Base-by-base conservation (phyloP, 1,284 basidiomycete genomes). In the Rhodofomes roseus region DNA sequence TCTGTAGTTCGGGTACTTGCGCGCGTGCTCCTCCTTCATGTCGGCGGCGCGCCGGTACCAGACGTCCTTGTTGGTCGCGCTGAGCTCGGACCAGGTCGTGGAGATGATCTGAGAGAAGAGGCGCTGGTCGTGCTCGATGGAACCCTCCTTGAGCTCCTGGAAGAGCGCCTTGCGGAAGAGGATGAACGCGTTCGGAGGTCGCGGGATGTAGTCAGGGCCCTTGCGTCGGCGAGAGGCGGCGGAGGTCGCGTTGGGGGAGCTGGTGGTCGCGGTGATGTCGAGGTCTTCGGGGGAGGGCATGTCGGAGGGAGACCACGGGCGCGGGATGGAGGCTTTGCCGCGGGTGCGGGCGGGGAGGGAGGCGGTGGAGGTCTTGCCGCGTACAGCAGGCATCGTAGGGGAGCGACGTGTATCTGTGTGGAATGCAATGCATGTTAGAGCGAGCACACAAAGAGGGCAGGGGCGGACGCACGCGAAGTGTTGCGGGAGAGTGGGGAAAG, bases 171-270 rank as follows among this genome's bases (percentile, higher is more conserved):
- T 87, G 34, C 93, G 84, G 73, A 91, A 95, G 66, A 94, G 81
- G 64, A 95, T 93, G 76, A 95, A 96, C 1, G 92, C 88, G 70
- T 95, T 95, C 22, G 86, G 82, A 0, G 93, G 92, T 2, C 93
- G 86, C 34, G 90, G 89, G 60, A 95, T 83, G 70, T 93, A 90
- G 18, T 75, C 77, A 4, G 68, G 63, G 7, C 57, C 52, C 60
- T 65, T 65, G 23, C 59, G 58, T 14, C 46, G 37, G 36, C 55
- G 55, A 31, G 39, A n/a, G 37, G 55, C 22, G 44, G 44, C 20
- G 37, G 34, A 25, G 55, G 22, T 18, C 2, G 14, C 20, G 18
- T 40, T 14, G 34, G 54, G 22, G 56, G 34, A 51, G 51, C 52
- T 6, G 55, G 29, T 12, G 46, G 31, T 43, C 27, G 22, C 22